These are phyloP conservation scores for Dactylellina parvicollis DNA, from an alignment of 2,329 filamentous ascomycete genomes.

Conservation along the genomic window DNA sequence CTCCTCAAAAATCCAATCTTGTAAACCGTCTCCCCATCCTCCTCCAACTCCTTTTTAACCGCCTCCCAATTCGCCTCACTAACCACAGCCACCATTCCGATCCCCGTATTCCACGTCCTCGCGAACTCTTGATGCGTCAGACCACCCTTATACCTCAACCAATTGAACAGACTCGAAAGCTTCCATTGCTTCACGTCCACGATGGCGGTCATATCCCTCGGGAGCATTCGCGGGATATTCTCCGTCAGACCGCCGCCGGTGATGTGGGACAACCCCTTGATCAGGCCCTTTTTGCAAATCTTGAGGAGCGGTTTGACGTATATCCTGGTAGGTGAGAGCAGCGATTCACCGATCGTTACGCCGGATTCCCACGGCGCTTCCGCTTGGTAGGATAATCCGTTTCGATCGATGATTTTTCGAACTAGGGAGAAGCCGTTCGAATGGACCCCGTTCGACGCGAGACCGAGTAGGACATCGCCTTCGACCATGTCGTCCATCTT, in stretches of 20 bases:
- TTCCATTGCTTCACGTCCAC: constrained; percentile 81
- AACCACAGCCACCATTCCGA: constrained; percentile 93
- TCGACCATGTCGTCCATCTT: constrained; percentile 77
- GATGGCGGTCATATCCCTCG: constrained; percentile 77
- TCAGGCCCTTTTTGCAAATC: constrained; percentile 69
- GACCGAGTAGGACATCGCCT: constrained; percentile 85
- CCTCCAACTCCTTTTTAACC: constrained; percentile 70
- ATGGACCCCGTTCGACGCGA: constrained; percentile 87
- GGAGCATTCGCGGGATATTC: constrained; percentile 94
- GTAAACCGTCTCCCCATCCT: constrained; percentile 79
- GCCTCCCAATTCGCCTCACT: constrained; percentile 71
- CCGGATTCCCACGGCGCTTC: constrained; percentile 77
- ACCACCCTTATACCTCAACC: constrained; percentile 80
- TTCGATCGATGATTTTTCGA: constrained; percentile 81
- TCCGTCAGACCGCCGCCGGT: constrained; percentile 92
- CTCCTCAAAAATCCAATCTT: constrained; percentile 76
- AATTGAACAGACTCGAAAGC: constrained; percentile 81
- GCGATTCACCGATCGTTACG: constrained; percentile 74
- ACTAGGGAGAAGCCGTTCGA: constrained; percentile 99
- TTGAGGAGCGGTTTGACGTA: constrained; percentile 86
- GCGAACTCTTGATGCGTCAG: constrained; percentile 83
- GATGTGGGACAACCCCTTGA: constrained; percentile 96
- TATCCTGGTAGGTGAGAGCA: constrained; percentile 90
- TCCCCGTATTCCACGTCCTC: constrained; percentile 90
- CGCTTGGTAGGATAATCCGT: constrained; percentile 76